Evolutionary conservation across 1,284 basidiomycete species (phyloP).

Genomic region (Melampsora americana): DNA sequence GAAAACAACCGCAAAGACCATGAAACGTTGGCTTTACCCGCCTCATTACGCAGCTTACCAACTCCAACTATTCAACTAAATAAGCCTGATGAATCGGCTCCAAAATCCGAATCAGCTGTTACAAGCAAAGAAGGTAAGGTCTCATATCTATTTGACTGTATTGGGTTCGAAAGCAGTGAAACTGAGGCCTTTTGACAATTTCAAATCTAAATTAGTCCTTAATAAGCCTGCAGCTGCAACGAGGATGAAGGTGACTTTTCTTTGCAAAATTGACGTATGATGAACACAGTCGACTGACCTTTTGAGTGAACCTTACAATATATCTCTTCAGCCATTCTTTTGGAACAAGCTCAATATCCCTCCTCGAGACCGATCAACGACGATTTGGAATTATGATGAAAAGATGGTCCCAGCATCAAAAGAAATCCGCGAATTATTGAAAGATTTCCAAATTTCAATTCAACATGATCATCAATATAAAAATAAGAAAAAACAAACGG

Average conservation of each 20-base stretch:
- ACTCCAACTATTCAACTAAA: slow-evolving; percentile 17
- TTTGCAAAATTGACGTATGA: not conserved
- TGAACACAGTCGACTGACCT: not conserved
- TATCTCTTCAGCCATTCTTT: slow-evolving; percentile 66
- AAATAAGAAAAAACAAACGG: slow-evolving; percentile 60
- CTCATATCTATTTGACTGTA: not conserved
- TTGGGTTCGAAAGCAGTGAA: not conserved
- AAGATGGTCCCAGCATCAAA: slow-evolving; percentile 54
- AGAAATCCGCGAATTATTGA: slow-evolving; percentile 68
- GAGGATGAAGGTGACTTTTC: not conserved
- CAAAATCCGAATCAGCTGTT: slow-evolving; percentile 62
- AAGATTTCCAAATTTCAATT: slow-evolving; percentile 67
- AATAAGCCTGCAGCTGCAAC: not conserved
- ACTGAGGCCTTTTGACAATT: not conserved
- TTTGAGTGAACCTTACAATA: not conserved
- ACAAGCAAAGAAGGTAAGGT: slow-evolving; percentile 54
- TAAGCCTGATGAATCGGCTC: slow-evolving; percentile 8
- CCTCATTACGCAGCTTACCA: slow-evolving; percentile 30
- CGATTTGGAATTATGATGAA: slow-evolving; percentile 69
- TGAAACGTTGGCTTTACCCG: slow-evolving; percentile 42
- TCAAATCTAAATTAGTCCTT: no score
- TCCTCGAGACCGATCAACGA: slow-evolving; percentile 57
- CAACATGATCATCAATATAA: slow-evolving; percentile 57
- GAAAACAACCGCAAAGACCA: slow-evolving; percentile 14
- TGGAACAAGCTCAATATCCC: slow-evolving; percentile 70